Evolutionary conservation across 306 rosid species (phyloP), one percentile per base, ranked within the genome.

Genomic region (Luffa acutangula): DNA sequence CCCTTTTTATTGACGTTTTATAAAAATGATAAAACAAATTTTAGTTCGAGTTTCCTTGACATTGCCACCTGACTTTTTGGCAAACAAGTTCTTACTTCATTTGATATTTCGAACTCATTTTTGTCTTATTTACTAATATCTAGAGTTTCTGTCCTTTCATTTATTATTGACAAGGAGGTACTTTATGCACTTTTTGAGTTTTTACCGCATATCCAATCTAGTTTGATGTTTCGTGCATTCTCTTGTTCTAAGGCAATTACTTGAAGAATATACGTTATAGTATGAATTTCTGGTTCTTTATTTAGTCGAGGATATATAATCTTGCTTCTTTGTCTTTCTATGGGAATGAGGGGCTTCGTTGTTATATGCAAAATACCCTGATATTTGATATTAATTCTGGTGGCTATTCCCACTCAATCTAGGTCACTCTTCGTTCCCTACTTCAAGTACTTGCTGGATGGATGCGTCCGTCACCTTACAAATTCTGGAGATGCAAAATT

Each of bases 391-490:
- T 65, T 74, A 53, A 54, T 43, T 67, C 1, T 6, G 7, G 20
- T 59, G n/a, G 56, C 18, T 75, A 34, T 53, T 84, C 34, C 58
- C 69, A 15, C 39, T 37, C 39, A 75, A 39, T 89, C 80, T 84
- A 95, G 97, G 91, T 92, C 97, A 43, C 87, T 95, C 81, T 95
- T 95, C 87, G 93, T 95, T 85, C 95, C 98, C 37, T 95, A 92
- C 87, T 92, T 92, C 88, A 95, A 92, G 81, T 88, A 88, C 89
- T 84, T 95, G 92, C 90, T 92, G 9, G 90, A 86, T 58, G 84
- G 89, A 79, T 89, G 97, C 83, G 88, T 95, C 62, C 87, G 59
- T 36, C 85, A 88, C 89, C 98, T 92, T 64, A 80, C 85, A 66
- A 83, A 75, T 63, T 65, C 76, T 72, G 91, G 91, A 78, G 89